phyloP scores from a whole-genome alignment of 2,329 filamentous ascomycete species.

The Neopestalotiopsis sp. region DNA sequence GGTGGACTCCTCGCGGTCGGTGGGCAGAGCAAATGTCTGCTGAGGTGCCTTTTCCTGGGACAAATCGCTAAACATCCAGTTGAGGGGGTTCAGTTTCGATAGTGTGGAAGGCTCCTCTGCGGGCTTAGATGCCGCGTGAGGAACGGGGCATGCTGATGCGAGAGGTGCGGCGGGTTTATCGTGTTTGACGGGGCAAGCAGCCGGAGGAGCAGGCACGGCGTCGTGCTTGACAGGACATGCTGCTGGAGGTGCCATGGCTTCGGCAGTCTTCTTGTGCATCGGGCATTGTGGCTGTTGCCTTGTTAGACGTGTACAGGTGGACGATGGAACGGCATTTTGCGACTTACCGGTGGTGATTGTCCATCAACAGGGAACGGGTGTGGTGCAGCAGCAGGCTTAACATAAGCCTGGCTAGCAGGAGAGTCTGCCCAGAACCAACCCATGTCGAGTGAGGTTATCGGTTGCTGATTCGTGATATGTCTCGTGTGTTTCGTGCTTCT shows the following conservation, averaged over 20 bases:
- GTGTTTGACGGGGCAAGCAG: slow-evolving; percentile 38
- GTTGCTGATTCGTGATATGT: neutral
- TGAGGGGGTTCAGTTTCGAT: slow-evolving; percentile 71
- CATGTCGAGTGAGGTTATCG: slow-evolving; percentile 43
- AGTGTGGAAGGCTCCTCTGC: slow-evolving; percentile 48
- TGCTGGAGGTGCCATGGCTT: slow-evolving; percentile 45
- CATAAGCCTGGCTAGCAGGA: slow-evolving; percentile 34
- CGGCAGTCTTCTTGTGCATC: slow-evolving; percentile 58
- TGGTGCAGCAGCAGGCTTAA: slow-evolving; percentile 30
- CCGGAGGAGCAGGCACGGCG: slow-evolving; percentile 26
- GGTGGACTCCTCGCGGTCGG: slow-evolving; percentile 81
- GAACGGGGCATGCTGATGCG: slow-evolving; percentile 50
- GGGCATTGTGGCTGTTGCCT: slow-evolving; percentile 54
- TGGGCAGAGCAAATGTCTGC: slow-evolving; percentile 77
- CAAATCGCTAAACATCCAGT: slow-evolving; percentile 92
- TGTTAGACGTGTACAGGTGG: slow-evolving; percentile 26
- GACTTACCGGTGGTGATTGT: slow-evolving; percentile 46
- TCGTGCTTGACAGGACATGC: slow-evolving; percentile 38
- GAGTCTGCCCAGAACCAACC: slow-evolving; percentile 69
- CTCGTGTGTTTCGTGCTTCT: neutral
- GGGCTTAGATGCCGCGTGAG: slow-evolving; percentile 41
- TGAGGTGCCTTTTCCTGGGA: slow-evolving; percentile 78
- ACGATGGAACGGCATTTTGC: neutral
- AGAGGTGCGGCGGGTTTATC: slow-evolving; percentile 27
- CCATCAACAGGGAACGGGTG: slow-evolving; percentile 30